phyloP scores from a whole-genome alignment of 208 protist genomes.

The Giardia duodenalis region DNA sequence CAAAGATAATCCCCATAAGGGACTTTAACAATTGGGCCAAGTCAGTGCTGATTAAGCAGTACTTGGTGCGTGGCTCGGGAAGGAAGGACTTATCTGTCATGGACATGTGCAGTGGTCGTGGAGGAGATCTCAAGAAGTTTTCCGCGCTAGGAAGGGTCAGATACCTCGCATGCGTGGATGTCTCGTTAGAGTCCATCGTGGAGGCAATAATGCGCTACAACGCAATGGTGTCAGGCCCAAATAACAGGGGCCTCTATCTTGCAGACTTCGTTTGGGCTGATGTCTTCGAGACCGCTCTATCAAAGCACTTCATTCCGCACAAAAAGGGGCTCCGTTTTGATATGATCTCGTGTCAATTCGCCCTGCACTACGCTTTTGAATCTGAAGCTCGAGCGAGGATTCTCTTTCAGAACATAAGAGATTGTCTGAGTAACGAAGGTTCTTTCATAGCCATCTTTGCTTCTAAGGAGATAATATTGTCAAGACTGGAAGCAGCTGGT shows the following conservation, averaged over 20 bases:
- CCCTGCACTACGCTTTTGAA: slow-evolving; percentile 13
- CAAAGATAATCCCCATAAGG: not conserved
- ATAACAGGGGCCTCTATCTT: not conserved
- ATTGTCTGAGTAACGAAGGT: not conserved
- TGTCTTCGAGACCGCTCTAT: not conserved
- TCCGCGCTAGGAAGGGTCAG: not conserved
- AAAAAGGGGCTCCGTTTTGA: not conserved
- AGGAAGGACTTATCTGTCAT: not conserved
- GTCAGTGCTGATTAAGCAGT: not conserved
- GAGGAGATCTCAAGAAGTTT: slow-evolving; percentile 24
- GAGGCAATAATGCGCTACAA: slow-evolving; percentile 16
- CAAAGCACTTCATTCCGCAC: not conserved
- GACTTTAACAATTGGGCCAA: slow-evolving; percentile 28
- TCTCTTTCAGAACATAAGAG: not conserved
- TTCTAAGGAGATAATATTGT: not conserved
- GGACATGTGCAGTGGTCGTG: not conserved
- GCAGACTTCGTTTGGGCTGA: not conserved
- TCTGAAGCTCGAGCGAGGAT: not conserved
- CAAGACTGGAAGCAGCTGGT: not conserved
- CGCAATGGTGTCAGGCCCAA: not conserved
- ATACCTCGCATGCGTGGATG: not conserved
- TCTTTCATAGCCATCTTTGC: slow-evolving; percentile 8
- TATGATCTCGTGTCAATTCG: slow-evolving; percentile 16
- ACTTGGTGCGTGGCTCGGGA: not conserved
- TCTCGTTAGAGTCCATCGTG: not conserved